Evolutionary conservation across 345 rosid species (phyloP), one percentile per base, ranked within the genome.

Genomic region (Linum tenue): DNA sequence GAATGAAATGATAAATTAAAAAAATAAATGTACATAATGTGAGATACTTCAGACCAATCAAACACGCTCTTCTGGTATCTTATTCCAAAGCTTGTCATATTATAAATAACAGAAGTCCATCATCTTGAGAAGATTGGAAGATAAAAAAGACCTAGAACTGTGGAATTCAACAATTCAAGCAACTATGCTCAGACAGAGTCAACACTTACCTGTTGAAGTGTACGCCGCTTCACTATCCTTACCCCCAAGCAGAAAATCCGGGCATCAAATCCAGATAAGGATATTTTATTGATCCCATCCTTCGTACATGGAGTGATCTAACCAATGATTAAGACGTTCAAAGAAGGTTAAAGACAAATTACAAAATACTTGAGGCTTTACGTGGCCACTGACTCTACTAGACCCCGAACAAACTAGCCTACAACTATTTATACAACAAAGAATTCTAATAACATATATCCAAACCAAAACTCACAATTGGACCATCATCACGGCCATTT

Each of bases 401-500:
- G 12, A 35, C 16, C 12, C n/a, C 12, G 17, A 17, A 51, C 6
- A 64, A 1, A 41, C 41, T 31, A 35, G 39, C 43, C 62, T 39
- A 1, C 41, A 44, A 50, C 51, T 35, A 39, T 53, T 9, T 55
- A 3, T 64, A 40, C 50, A 12, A 55, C 37, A 15, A 62, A 48
- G 15, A 37, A 2, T 2, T 48, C 15, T 12, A 4, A 53, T 48
- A 62, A 9, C 31, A 7, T 2, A 7, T 3, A 55, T 15, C 43
- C 4, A 69, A 67, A 51, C 44, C 39, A 63, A 70, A 62, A 67
- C 97, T 81, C 78, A 92, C 98, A 70, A 90, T 83, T 67, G 95
- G 89, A 71, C 95, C 99, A 83, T 94, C 97, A 75, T 94, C 99
- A 63, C 99, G 99, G 64, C 99, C 99, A 82, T 84, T 90, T 39